Evolutionary conservation across 352 stramenopile species (phyloP).

Genomic region (Nothophytophthora sp.): DNA sequence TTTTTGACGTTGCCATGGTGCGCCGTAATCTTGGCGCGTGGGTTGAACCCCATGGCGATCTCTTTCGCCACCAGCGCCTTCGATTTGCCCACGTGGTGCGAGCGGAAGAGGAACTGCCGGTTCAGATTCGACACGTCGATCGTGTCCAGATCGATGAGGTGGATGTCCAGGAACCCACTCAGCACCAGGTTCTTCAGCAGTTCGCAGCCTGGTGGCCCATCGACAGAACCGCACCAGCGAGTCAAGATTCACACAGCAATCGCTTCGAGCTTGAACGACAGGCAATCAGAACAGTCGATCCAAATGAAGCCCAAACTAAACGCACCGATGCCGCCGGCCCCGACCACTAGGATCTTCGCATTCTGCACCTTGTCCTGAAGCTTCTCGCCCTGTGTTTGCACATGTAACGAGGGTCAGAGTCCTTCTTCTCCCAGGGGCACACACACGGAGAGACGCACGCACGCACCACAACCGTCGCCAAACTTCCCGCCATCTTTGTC

Average conservation of each 20-base stretch:
- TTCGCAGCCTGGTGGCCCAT: conserved; percentile 88
- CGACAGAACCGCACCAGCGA: background rate
- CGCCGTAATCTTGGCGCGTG: conserved; percentile 84
- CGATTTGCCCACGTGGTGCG: conserved; percentile 96
- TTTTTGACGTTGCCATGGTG: conserved; percentile 99
- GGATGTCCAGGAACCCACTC: conserved; percentile 92
- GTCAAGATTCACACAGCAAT: background rate
- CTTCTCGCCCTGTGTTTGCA: conserved; percentile 61
- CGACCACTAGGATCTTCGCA: conserved; percentile 95
- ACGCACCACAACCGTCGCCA: conserved; percentile 55
- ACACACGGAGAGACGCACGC: too few species aligned
- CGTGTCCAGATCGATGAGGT: conserved; percentile 98
- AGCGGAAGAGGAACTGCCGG: conserved; percentile 99
- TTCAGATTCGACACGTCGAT: conserved; percentile 99
- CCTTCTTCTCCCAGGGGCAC: too few species aligned
- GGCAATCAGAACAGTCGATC: too few species aligned
- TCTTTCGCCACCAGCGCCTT: conserved; percentile 93
- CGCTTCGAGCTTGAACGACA: background rate
- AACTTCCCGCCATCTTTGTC: conserved; percentile 26
- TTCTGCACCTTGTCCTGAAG: conserved; percentile 71
- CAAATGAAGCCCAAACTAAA: too few species aligned
- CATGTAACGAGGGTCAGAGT: background rate
- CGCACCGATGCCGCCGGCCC: conserved; percentile 97
- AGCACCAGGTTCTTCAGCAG: conserved; percentile 99
- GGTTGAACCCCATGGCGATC: conserved; percentile 90